Percentiles rank a stretch among this genome's conserved stretches.
Evolutionary conservation across 176 grass and related monocot species (phyloP).

Genomic region (Musa itinerans): DNA sequence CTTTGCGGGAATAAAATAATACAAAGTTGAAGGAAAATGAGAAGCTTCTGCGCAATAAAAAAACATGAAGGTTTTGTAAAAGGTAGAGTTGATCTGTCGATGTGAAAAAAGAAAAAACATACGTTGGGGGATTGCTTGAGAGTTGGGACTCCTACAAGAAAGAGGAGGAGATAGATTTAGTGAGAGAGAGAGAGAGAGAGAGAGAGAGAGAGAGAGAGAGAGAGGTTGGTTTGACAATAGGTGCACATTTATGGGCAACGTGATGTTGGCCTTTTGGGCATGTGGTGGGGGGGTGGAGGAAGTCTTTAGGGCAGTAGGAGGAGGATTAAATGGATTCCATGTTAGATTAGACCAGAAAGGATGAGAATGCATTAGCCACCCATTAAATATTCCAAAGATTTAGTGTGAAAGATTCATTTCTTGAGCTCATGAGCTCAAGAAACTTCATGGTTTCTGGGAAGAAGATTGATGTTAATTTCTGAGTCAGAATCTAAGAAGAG

Average conservation of each 20-base stretch:
- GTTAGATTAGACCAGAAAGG: too few species aligned
- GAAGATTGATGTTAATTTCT: too few species aligned
- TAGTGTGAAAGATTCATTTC: too few species aligned
- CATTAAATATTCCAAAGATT: too few species aligned
- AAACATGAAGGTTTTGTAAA: not conserved
- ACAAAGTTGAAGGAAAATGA: not conserved
- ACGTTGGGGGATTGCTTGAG: not conserved
- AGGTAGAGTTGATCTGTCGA: not conserved
- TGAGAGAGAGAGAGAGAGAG: not conserved
- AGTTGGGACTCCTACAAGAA: not conserved
- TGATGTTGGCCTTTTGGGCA: slow-evolving; percentile 1
- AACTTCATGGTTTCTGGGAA: too few species aligned
- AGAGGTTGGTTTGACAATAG: not conserved
- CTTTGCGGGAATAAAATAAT: not conserved
- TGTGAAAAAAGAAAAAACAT: not conserved
- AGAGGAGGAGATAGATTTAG: not conserved
- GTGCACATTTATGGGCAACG: not conserved
- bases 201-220: not conserved
- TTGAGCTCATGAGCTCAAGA: too few species aligned
- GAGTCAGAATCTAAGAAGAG: too few species aligned
- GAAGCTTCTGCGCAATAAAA: slow-evolving; percentile 2
- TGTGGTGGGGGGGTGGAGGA: not conserved
- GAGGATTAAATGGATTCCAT: not conserved
- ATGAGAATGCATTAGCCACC: too few species aligned
- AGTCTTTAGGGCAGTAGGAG: not conserved